Conservation (phyloP, 257 asterid genomes). For the Scutellaria galericulata region DNA sequence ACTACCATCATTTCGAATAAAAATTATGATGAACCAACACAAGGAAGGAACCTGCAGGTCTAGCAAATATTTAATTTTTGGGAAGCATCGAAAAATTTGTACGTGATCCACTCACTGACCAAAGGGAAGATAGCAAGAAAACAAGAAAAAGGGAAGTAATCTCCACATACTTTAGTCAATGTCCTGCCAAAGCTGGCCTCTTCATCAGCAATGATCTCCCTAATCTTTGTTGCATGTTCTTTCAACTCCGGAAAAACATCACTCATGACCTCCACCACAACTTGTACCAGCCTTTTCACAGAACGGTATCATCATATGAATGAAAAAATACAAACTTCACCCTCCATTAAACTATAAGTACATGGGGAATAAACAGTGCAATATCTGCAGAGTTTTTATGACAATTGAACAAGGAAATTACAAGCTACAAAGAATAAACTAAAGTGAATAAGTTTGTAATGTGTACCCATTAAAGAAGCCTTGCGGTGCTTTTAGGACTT, state of each 20-base stretch:
- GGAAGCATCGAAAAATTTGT: constrained; percentile 7
- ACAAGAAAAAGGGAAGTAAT: neutral
- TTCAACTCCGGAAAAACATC: constrained; percentile 90
- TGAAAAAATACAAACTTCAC: constrained; percentile 15
- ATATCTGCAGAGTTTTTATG: neutral
- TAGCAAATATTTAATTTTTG: constrained; percentile 13
- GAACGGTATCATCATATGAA: constrained; percentile 30
- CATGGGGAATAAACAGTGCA: neutral
- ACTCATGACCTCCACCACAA: constrained; percentile 83
- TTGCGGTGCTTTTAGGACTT: constrained; percentile 83
- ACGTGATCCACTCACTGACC: constrained; percentile 3
- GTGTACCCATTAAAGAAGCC: constrained; percentile 89
- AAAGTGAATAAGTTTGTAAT: constrained; percentile 1
- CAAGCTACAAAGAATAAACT: neutral
- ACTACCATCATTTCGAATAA: neutral
- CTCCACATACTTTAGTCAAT: constrained; percentile 64
- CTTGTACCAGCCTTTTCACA: constrained; percentile 72
- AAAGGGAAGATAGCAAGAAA: constrained; percentile 1
- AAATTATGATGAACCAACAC: constrained; percentile 16
- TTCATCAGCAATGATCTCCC: constrained; percentile 81
- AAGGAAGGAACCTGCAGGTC: constrained; percentile 3
- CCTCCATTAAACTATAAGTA: constrained; percentile 7
- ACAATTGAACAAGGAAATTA: constrained; percentile 7
- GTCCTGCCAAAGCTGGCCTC: constrained; percentile 96
- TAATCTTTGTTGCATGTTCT: constrained; percentile 62